Conservation (phyloP, 2,329 filamentous ascomycete species). For the Trichoderma atroviride region DNA sequence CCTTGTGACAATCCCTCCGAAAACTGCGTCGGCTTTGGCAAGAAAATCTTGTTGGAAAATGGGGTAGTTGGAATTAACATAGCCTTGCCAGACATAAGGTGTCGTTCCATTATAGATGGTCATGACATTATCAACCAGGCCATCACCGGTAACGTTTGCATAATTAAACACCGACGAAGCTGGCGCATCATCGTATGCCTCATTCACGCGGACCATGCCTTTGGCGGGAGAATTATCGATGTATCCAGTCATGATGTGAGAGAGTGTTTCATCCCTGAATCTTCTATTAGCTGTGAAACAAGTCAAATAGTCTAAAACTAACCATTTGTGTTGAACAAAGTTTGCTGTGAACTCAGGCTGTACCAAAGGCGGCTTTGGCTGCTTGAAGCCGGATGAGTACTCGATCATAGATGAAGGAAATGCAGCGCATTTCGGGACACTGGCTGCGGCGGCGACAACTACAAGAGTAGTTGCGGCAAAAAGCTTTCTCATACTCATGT, state of each 20-base stretch:
- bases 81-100: conserved; percentile 38
- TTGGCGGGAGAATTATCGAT: conserved; percentile 41
- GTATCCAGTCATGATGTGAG: conserved; percentile 43
- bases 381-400: conserved; percentile 39
- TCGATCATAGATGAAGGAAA: conserved; percentile 35
- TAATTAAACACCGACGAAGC: conserved; percentile 43
- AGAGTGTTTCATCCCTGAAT: conserved; percentile 42
- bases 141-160: conserved; percentile 39
- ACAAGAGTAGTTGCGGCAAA: neutral
- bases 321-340: conserved; percentile 47
- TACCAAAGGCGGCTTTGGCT: conserved; percentile 39
- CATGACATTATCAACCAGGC: conserved; percentile 43
- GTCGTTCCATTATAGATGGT: conserved; percentile 32
- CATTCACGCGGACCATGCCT: conserved; percentile 37
- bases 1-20: conserved; percentile 32
- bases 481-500: neutral
- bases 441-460: neutral
- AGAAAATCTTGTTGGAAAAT: conserved; percentile 39
- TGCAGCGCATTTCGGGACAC: conserved; percentile 27
- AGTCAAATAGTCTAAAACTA: neutral
- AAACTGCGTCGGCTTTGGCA: conserved; percentile 33
- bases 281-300: neutral
- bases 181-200: conserved; percentile 36
- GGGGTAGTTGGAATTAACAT: conserved; percentile 44
- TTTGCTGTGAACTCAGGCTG: conserved; percentile 38